phyloP scores from a whole-genome alignment of 2,329 filamentous ascomycete species.

The Paecilomyces variotii region DNA sequence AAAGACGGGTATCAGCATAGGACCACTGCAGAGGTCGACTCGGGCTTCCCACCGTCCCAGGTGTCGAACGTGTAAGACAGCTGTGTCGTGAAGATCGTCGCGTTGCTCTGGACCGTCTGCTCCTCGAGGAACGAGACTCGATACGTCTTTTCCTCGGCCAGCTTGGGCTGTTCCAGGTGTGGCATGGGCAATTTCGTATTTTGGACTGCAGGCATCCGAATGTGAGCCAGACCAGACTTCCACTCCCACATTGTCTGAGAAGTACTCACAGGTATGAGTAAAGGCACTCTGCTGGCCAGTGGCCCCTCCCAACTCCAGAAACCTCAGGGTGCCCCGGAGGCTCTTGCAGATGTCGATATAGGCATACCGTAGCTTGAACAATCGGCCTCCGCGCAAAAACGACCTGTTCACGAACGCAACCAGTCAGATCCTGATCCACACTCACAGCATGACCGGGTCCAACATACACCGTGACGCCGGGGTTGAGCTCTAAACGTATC shows the following conservation, averaged over 20 bases:
- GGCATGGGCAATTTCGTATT: slow-evolving; percentile 32
- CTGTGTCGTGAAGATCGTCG: slow-evolving; percentile 32
- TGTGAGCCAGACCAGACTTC: neutral
- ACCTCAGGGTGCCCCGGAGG: slow-evolving; percentile 24
- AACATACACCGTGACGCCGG: slow-evolving; percentile 27
- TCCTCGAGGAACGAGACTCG: slow-evolving; percentile 36
- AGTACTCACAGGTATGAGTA: slow-evolving; percentile 29
- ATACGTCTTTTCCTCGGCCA: slow-evolving; percentile 23
- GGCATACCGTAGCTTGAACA: slow-evolving; percentile 33
- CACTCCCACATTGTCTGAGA: neutral
- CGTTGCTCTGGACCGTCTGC: slow-evolving; percentile 33
- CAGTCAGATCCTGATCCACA: neutral
- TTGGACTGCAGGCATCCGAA: slow-evolving; percentile 18
- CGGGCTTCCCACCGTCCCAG: slow-evolving; percentile 25
- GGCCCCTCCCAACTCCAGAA: slow-evolving; percentile 30
- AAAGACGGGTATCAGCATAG: slow-evolving; percentile 2
- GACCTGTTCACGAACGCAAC: slow-evolving; percentile 17
- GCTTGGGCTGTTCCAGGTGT: slow-evolving; percentile 35
- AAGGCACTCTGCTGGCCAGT: slow-evolving; percentile 28
- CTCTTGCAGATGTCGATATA: slow-evolving; percentile 35
- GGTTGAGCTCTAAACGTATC: slow-evolving; percentile 21
- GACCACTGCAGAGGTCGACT: neutral
- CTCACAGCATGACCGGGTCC: too few relatives aligned
- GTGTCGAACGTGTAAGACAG: slow-evolving; percentile 36
- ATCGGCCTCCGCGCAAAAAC: slow-evolving; percentile 29